Evolutionary conservation across 1,139 yeast species (phyloP), one percentile per base, ranked within the genome.

Genomic region (Keqinozyma sinolaborantium): DNA sequence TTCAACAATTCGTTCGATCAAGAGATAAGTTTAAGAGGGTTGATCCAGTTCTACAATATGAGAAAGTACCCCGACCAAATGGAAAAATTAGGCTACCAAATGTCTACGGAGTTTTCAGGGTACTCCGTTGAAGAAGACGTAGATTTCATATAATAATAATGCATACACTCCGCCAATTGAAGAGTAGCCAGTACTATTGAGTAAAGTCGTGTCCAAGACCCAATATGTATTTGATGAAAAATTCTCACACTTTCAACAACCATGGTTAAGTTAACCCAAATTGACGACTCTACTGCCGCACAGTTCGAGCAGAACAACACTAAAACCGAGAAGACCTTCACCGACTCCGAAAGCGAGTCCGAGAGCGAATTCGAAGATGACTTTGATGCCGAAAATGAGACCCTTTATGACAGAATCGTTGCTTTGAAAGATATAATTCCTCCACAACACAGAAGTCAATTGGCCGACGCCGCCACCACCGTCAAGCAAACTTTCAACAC

Each of bases 341-440:
- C 55, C 28, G 64, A 55, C 19, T 48, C 46, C 33, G 72, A 66
- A 36, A 58, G 68, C 26, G 84, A 79, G 28, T 58, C 64, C 20
- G 88, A 77, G 21, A 77, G 75, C 30, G 82, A 78, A 37, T 77
- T 76, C 36, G 82, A 74, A 34, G 84, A 77, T 32, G 95, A 84
- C 44, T 87, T 83, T 45, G 92, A 82, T 53, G 66, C 79, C 47
- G 84, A 80, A 50, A 77, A 80, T 51, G 98, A 92, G 69, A 82
- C 97, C 28, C 48, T 94, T 24, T 64, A 72, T 41, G 98, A 92
- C 49, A 83, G 99, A 72, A 60, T 92, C 44, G 77, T 77, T 41
- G 98, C 99, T 33, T 76, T 92, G 50, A 87, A 81, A 63, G 97
- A 92, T 57, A 86, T 90, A 38, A 70, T 92, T 38, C 87, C 97